phyloP scores from a whole-genome alignment of 768 basidiomycete genomes.

The Mycena rebaudengoi region DNA sequence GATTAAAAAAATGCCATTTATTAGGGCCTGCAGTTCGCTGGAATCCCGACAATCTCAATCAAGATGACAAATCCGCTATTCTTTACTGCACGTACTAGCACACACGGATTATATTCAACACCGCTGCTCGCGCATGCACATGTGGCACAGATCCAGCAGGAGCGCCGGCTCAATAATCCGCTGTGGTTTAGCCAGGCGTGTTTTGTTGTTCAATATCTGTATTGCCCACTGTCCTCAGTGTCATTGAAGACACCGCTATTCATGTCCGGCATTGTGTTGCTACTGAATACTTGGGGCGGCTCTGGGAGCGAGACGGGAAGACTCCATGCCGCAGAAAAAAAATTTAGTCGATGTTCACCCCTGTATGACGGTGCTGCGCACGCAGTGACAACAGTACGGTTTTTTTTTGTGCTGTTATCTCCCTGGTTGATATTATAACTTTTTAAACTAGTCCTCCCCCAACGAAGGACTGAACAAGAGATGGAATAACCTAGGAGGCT shows the following conservation, averaged over 20 bases:
- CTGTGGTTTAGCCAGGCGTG: slow-evolving; percentile 21
- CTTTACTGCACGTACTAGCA: slow-evolving; percentile 19
- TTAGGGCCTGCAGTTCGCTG: slow-evolving; percentile 8
- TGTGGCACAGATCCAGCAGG: slow-evolving; percentile 58
- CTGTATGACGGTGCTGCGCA: slow-evolving; percentile 20
- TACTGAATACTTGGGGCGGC: slow-evolving; percentile 26
- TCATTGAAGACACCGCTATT: slow-evolving; percentile 20
- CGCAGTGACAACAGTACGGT: slow-evolving; percentile 10
- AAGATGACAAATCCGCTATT: slow-evolving; percentile 5
- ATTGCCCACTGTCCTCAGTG: neutral
- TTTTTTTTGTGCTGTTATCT: neutral
- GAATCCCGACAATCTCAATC: slow-evolving; percentile 8
- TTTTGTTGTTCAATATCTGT: neutral
- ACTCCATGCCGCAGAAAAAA: slow-evolving; percentile 11
- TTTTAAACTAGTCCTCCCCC: too few relatives aligned
- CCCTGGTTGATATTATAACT: too few relatives aligned
- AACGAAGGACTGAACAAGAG: too few relatives aligned
- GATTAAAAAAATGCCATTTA: neutral
- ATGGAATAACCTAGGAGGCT: too few relatives aligned
- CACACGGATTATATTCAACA: slow-evolving; percentile 51
- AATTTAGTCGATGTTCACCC: slow-evolving; percentile 21
- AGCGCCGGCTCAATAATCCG: slow-evolving; percentile 27
- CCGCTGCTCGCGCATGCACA: slow-evolving; percentile 70
- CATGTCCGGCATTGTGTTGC: slow-evolving; percentile 21
- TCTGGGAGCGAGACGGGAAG: neutral